These are phyloP conservation scores for Naematelia encephala DNA, from an alignment of 768 basidiomycete genomes.

Conservation along the genomic window DNA sequence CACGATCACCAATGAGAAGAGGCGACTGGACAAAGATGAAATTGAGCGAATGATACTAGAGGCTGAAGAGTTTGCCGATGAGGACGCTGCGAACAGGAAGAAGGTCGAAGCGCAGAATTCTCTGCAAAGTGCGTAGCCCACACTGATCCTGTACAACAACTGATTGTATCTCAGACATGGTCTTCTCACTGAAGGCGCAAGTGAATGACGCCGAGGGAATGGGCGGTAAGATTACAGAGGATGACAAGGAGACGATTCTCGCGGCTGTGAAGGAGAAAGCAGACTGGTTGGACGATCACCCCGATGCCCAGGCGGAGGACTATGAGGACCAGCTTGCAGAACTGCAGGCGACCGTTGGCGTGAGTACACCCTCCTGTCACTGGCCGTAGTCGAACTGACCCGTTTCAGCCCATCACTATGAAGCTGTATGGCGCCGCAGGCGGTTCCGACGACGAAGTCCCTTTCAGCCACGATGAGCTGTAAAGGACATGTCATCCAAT, in stretches of 20 bases:
- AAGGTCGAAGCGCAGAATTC: constrained; percentile 53
- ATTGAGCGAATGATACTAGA: constrained; percentile 96
- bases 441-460: constrained; percentile 56
- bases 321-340: constrained; percentile 81
- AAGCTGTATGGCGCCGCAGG: constrained; percentile 58
- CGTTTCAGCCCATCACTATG: constrained; percentile 68
- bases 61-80: constrained; percentile 71
- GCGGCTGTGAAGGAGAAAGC: constrained; percentile 79
- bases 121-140: constrained; percentile 40
- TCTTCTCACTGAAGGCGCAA: constrained; percentile 84
- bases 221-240: constrained; percentile 65
- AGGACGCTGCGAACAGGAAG: constrained; percentile 53
- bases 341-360: constrained; percentile 42
- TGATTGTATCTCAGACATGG: constrained; percentile 41
- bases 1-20: constrained; percentile 67
- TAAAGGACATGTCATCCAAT: constrained; percentile 39
- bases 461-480: constrained; percentile 60
- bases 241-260: constrained; percentile 60
- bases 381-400: constrained; percentile 1
- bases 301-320: constrained; percentile 74
- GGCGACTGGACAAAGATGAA: constrained; percentile 93
- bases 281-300: constrained; percentile 86
- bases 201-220: constrained; percentile 82
- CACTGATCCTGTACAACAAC: constrained; percentile 33
- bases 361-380: constrained; percentile 16